Conservation (phyloP, 306 rosid genomes). For the Neltuma alba region DNA sequence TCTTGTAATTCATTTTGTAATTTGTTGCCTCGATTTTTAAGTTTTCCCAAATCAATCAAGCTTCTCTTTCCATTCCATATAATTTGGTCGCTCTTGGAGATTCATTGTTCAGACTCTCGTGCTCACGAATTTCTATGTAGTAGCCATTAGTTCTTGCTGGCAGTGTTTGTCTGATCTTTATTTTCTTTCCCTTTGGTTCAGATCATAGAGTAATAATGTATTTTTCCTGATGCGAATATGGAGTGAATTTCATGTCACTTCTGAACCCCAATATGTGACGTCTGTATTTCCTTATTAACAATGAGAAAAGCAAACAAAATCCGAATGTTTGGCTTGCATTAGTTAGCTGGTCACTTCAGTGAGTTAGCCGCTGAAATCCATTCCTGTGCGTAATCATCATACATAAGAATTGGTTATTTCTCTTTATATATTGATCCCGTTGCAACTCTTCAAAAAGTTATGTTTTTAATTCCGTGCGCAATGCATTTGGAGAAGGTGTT, state of each 20-base stretch:
- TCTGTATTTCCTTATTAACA: conserved; percentile 2
- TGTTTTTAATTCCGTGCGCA: conserved; percentile 1
- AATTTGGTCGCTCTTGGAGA: conserved; percentile 2
- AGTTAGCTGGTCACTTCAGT: neutral
- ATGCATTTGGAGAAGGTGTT: neutral
- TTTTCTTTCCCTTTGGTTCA: neutral
- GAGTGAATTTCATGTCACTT: conserved; percentile 6
- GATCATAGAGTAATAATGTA: neutral
- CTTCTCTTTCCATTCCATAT: neutral
- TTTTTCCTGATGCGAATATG: neutral
- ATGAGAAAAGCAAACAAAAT: neutral
- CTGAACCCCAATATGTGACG: neutral
- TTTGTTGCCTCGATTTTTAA: conserved; percentile 7
- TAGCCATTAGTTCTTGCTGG: conserved; percentile 2
- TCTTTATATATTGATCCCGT: neutral
- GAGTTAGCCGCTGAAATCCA: neutral
- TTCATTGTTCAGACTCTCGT: neutral
- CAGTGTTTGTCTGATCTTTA: conserved; percentile 20
- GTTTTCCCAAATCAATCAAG: neutral
- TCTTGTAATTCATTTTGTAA: neutral
- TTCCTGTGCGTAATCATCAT: neutral
- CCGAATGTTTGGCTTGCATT: neutral
- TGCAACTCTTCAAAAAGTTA: conserved; percentile 5
- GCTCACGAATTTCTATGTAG: neutral
- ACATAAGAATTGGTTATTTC: neutral